Evolutionary conservation across 139 green algal species (phyloP), one percentile per base, ranked within the genome.

Genomic region (Microglena sp.): DNA sequence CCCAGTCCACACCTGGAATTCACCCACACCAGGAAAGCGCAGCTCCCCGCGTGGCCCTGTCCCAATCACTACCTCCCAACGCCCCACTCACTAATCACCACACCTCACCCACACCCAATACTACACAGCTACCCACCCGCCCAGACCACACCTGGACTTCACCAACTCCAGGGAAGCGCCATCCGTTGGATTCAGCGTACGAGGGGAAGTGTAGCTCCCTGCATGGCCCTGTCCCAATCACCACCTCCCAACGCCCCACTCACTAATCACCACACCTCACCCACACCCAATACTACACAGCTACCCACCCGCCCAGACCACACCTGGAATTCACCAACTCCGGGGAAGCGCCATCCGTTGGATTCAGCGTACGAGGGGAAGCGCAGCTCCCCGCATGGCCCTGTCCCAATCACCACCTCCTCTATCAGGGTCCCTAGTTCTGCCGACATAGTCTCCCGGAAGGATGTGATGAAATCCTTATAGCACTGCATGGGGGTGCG

Each of bases 301-400:
- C n/a, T n/a, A n/a, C n/a, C n/a, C n/a, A n/a, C n/a, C n/a, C n/a
- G n/a, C n/a, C n/a, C n/a, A 46, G 11, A 59, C 57, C 57, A 54
- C 31, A 45, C 31, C 61, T 89, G 82, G 68, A 86, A 96, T 77
- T 96, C 90, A 11, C 90, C 90, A 21, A 72, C 65, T 11, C 86
- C 86, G 5, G 89, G 89, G 50, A 96, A 96, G 33, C 83, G 71
- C 89, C 89, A 96, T 29, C 87, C 86, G 62, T 91, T 84, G 6
- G 59, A 33, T 54, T 69, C 54, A 11, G 61, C 53, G 40, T 68
- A 82, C 27, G 55, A 65, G 4, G 75, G 75, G 64, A 76, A 85
- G 32, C 80, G 54, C 11, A 86, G 70, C 75, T 89, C 82, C 1
- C 82, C 82, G 58, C 80, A 86, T 3, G 82, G 82, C 11, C 82